These are phyloP conservation scores for Chytridium lagenaria DNA, from an alignment of 371 early-diverging fungal species.

Conservation along the genomic window DNA sequence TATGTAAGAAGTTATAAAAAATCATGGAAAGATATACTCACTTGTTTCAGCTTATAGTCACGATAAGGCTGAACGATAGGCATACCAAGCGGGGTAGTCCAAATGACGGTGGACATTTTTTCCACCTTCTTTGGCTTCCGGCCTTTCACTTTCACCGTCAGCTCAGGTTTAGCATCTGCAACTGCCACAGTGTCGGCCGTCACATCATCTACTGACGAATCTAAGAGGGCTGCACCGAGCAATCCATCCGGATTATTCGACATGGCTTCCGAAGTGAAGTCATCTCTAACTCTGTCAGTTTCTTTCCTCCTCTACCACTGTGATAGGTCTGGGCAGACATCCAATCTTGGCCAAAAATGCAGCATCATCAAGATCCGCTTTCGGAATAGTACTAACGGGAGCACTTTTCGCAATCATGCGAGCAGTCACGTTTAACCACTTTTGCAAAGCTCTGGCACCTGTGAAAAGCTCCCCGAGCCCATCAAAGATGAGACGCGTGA, in stretches of 20 bases:
- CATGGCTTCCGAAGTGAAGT: background rate
- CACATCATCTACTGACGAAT: constrained; percentile 14
- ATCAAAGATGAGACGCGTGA: constrained; percentile 84
- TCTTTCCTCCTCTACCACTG: background rate
- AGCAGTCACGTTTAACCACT: constrained; percentile 93
- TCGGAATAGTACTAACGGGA: constrained; percentile 58
- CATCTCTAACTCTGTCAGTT: background rate
- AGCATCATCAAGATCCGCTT: constrained; percentile 41
- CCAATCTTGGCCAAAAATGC: constrained; percentile 42
- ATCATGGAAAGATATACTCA: constrained; percentile 21
- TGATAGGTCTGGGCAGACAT: constrained; percentile 36
- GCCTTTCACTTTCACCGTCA: background rate
- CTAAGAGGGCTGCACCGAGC: constrained; percentile 1
- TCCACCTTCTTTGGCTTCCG: constrained; percentile 23
- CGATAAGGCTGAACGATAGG: constrained; percentile 98
- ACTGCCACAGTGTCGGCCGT: constrained; percentile 6
- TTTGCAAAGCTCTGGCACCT: constrained; percentile 87
- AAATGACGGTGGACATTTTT: constrained; percentile 75
- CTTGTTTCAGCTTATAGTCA: constrained; percentile 65
- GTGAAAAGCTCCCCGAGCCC: constrained; percentile 67
- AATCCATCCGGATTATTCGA: background rate
- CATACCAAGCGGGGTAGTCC: constrained; percentile 96
- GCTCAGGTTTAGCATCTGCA: constrained; percentile 3
- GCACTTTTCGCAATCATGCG: constrained; percentile 81
- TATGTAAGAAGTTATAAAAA: background rate